A percentile compares a stretch with the other conserved stretches of the same genome.
Evolutionary conservation across 1,284 basidiomycete genomes (phyloP).

Genomic region (Puccinia hordei): DNA sequence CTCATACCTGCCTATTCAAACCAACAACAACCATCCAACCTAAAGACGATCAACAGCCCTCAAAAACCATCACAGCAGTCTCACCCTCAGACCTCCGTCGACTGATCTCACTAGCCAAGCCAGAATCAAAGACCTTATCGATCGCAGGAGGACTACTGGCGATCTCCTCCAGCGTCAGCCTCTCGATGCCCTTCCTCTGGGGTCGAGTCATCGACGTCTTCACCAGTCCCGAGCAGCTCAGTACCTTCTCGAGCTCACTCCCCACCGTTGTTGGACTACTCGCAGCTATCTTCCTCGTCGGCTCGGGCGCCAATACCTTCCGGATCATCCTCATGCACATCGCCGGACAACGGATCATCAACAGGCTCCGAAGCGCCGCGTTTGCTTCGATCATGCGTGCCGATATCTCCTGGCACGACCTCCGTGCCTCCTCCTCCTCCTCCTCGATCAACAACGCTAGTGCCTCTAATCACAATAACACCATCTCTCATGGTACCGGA

Average conservation of each 20-base stretch:
- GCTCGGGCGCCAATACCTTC: constrained; percentile 83
- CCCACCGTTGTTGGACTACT: constrained; percentile 77
- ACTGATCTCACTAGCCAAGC: constrained; percentile 57
- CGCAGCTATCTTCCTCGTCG: constrained; percentile 78
- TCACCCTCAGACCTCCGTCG: constrained; percentile 48
- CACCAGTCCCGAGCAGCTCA: constrained; percentile 66
- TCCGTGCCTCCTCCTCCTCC: constrained; percentile 46
- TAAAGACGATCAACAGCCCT: no score
- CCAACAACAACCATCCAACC: no score
- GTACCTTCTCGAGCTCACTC: constrained; percentile 65
- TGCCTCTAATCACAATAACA: constrained; percentile 69
- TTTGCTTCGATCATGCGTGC: constrained; percentile 9
- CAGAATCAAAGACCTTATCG: constrained; percentile 57
- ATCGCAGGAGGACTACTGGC: constrained; percentile 56
- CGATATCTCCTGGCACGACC: constrained; percentile 57
- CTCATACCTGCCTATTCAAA: no score
- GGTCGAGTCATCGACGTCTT: constrained; percentile 91
- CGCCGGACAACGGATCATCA: constrained; percentile 86
- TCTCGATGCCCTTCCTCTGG: constrained; percentile 86
- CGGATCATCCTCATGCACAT: constrained; percentile 87
- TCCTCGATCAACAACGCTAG: background rate
- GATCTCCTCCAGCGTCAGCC: constrained; percentile 68
- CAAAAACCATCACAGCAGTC: no score
- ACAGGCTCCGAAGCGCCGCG: constrained; percentile 67
- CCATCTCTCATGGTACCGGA: constrained; percentile 70